Evolutionary conservation across 73 alveolate genomes (phyloP).

Genomic region (Durusdinium trenchii): DNA sequence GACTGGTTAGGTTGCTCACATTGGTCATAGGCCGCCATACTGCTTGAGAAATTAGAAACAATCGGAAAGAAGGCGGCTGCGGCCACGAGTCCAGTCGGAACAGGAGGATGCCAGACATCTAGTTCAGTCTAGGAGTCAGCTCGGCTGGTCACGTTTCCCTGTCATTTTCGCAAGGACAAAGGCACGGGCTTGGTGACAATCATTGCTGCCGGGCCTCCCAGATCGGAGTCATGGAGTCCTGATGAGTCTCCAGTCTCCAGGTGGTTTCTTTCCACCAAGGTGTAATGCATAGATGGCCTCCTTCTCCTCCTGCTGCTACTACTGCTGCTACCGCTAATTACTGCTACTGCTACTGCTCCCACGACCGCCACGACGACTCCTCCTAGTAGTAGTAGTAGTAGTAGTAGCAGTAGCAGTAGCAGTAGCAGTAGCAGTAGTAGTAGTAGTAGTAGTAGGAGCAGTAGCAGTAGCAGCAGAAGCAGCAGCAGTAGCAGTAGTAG

Average conservation of each 20-base stretch:
- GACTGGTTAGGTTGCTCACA: no score
- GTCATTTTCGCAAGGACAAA: not conserved
- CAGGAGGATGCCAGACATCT: no score
- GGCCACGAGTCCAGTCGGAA: no score
- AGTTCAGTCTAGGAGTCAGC: no score
- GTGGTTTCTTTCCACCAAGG: not conserved
- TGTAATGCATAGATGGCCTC: not conserved
- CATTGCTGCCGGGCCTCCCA: conserved; percentile 8
- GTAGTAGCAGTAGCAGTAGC: not conserved
- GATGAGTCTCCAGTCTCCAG: not conserved
- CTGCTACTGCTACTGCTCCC: not conserved
- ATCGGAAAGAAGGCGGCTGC: no score
- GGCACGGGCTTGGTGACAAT: conserved; percentile 30
- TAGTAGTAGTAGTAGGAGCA: no score
- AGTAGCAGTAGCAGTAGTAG: no score
- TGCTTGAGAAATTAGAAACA: no score
- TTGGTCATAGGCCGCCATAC: no score
- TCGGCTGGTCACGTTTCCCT: no score
- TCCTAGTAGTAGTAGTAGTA: not conserved
- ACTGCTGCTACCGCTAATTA: not conserved
- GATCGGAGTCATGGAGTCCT: not conserved
- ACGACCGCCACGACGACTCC: not conserved
- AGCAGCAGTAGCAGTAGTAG: no score
- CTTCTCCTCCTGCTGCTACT: not conserved
- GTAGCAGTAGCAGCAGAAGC: no score